Percentiles rank a stretch among this genome's conserved stretches.
These are phyloP conservation scores for Coemansia sp. DNA, from an alignment of 192 early-diverging fungal genomes.

Conservation along the genomic window DNA sequence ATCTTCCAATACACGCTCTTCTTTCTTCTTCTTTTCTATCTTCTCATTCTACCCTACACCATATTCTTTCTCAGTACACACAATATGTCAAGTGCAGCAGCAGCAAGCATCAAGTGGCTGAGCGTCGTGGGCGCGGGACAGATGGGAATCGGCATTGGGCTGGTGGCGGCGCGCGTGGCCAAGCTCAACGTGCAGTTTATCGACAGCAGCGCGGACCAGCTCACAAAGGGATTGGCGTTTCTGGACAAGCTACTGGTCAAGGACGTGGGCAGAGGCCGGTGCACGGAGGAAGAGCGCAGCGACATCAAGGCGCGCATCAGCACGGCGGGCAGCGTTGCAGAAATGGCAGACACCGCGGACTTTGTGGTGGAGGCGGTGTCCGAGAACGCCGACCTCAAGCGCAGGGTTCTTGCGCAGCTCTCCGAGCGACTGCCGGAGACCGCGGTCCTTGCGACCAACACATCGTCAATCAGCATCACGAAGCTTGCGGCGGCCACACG, in stretches of 20 bases:
- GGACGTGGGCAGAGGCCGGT: conserved; percentile 84
- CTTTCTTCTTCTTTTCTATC: conserved; percentile 2
- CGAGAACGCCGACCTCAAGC: conserved; percentile 84
- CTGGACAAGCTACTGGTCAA: conserved; percentile 83
- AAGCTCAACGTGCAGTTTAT: conserved; percentile 76
- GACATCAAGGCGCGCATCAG: conserved; percentile 64
- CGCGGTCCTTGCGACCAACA: conserved; percentile 93
- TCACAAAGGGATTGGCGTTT: conserved; percentile 78
- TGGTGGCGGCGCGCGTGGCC: conserved; percentile 82
- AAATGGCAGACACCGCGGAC: conserved; percentile 64
- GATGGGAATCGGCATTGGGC: conserved; percentile 92
- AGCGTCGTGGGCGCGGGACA: conserved; percentile 95
- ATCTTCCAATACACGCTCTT: not conserved
- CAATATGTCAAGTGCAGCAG: conserved; percentile 26
- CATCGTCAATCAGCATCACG: conserved; percentile 95
- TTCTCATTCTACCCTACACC: not conserved
- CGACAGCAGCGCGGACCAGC: conserved; percentile 76
- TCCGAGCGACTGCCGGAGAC: conserved; percentile 63
- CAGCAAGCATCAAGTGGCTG: conserved; percentile 45
- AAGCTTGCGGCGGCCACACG: conserved; percentile 93
- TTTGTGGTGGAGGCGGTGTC: conserved; percentile 93
- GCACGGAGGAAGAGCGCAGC: conserved; percentile 73
- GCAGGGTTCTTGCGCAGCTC: conserved; percentile 75
- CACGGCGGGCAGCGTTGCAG: conserved; percentile 60
- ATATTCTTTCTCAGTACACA: conserved; percentile 3